Conservation (phyloP, 2,329 filamentous ascomycete species). For the Chaetothyriales sp. region DNA sequence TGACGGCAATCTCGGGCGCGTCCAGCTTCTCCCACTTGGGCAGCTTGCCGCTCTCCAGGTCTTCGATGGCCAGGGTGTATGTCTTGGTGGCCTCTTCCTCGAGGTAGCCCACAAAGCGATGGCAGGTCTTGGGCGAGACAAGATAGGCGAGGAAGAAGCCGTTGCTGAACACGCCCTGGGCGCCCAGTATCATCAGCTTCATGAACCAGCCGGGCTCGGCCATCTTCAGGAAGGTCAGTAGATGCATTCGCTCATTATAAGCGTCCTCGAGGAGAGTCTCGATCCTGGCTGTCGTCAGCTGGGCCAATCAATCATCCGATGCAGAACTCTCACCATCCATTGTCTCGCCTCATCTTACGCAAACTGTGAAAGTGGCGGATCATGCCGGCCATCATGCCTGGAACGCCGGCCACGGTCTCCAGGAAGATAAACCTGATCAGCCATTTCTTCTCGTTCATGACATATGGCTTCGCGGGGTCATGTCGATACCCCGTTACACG, state of each 20-base stretch:
- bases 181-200: conserved; percentile 78
- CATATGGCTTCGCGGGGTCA: conserved; percentile 49
- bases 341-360: conserved; percentile 75
- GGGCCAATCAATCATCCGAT: neutral
- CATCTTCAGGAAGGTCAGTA: conserved; percentile 86
- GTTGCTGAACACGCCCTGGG: conserved; percentile 96
- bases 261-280: conserved; percentile 80
- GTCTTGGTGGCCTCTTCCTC: conserved; percentile 96
- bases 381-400: conserved; percentile 95
- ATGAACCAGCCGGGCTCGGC: conserved; percentile 77
- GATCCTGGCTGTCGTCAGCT: conserved; percentile 46
- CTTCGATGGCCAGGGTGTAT: conserved; percentile 76
- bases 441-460: conserved; percentile 77
- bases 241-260: conserved; percentile 89
- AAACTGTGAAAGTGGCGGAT: conserved; percentile 75
- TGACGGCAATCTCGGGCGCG: conserved; percentile 77
- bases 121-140: conserved; percentile 70
- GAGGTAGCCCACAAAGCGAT: conserved; percentile 91
- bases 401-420: conserved; percentile 86
- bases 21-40: conserved; percentile 66
- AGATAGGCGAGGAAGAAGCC: conserved; percentile 81
- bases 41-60: conserved; percentile 71
- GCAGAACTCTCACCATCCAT: conserved; percentile 52
- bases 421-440: conserved; percentile 82
- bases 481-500: conserved; percentile 68